A percentile compares a stretch with the other conserved stretches of the same genome.
Evolutionary conservation across 805 yeast genomes (phyloP).

Genomic region (Yamadazyma takamatsuzukensis): DNA sequence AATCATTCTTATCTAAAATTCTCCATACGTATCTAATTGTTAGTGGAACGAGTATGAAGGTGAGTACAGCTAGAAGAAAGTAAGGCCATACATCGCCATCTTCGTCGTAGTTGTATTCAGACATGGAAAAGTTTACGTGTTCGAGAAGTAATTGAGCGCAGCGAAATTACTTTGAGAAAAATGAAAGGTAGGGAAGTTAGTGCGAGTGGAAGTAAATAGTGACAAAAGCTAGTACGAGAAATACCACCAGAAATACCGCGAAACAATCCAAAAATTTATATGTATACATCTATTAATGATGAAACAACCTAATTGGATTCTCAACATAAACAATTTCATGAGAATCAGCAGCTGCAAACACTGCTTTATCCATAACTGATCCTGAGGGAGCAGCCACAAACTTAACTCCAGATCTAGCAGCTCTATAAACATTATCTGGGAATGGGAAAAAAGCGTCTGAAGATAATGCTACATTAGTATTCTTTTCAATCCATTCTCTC

Average conservation of each 20-base stretch:
- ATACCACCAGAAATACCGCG: no score
- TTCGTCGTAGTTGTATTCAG: slow-evolving; percentile 79
- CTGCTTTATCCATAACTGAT: slow-evolving; percentile 96
- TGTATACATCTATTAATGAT: slow-evolving; percentile 67
- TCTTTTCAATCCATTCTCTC: slow-evolving; percentile 77
- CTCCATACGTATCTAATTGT: slow-evolving; percentile 37
- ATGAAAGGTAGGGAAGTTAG: no score
- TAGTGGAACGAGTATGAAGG: slow-evolving; percentile 65
- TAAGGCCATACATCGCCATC: slow-evolving; percentile 92
- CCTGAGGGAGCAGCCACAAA: slow-evolving; percentile 97
- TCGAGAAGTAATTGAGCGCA: neutral
- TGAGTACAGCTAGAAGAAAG: slow-evolving; percentile 69
- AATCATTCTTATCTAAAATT: slow-evolving; percentile 15
- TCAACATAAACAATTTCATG: slow-evolving; percentile 89
- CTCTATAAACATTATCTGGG: slow-evolving; percentile 98
- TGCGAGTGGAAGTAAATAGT: no score
- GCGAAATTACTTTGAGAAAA: neutral
- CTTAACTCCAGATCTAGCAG: slow-evolving; percentile 94
- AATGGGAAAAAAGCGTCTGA: slow-evolving; percentile 99
- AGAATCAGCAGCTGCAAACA: slow-evolving; percentile 92
- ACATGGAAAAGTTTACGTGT: slow-evolving; percentile 24
- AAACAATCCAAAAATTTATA: no score
- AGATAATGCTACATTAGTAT: slow-evolving; percentile 83
- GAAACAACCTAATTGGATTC: slow-evolving; percentile 97
- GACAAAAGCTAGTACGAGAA: no score